A percentile compares a stretch with the other conserved stretches of the same genome.
Evolutionary conservation across 345 rosid species (phyloP).

Genomic region (Boechera retrofracta): DNA sequence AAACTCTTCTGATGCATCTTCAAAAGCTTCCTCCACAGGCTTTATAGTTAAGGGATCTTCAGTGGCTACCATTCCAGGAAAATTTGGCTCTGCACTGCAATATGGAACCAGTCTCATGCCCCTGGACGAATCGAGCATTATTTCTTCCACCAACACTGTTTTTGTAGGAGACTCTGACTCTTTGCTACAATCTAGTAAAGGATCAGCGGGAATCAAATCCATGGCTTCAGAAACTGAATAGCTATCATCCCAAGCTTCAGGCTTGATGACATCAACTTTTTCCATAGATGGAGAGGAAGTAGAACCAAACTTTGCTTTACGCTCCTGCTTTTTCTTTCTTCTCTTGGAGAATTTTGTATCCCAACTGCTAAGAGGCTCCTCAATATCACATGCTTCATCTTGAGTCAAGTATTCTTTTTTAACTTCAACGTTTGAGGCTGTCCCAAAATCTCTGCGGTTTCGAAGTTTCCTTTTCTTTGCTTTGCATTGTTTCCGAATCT

Average conservation of each 20-base stretch:
- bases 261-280: constrained; percentile 42
- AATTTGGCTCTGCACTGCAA: constrained; percentile 29
- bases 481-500: constrained; percentile 57
- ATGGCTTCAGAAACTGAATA: constrained; percentile 44
- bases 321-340: constrained; percentile 46
- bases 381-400: constrained; percentile 54
- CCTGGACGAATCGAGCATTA: constrained; percentile 18
- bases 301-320: constrained; percentile 32
- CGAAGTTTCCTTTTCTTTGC: constrained; percentile 61
- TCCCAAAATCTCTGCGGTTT: constrained; percentile 28
- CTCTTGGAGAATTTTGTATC: constrained; percentile 53
- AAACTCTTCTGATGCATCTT: constrained; percentile 20
- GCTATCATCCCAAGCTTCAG: constrained; percentile 50
- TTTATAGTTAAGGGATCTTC: constrained; percentile 36
- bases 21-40: constrained; percentile 14
- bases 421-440: constrained; percentile 22
- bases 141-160: constrained; percentile 31
- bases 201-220: constrained; percentile 29
- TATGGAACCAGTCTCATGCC: constrained; percentile 3
- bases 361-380: constrained; percentile 61
- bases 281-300: constrained; percentile 4
- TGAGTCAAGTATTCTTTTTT: constrained; percentile 38
- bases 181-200: constrained; percentile 31
- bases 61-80: constrained; percentile 13
- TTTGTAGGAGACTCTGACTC: constrained; percentile 32